phyloP scores from a whole-genome alignment of 139 green algal genomes.

The Tetradesmus lagerheimii region DNA sequence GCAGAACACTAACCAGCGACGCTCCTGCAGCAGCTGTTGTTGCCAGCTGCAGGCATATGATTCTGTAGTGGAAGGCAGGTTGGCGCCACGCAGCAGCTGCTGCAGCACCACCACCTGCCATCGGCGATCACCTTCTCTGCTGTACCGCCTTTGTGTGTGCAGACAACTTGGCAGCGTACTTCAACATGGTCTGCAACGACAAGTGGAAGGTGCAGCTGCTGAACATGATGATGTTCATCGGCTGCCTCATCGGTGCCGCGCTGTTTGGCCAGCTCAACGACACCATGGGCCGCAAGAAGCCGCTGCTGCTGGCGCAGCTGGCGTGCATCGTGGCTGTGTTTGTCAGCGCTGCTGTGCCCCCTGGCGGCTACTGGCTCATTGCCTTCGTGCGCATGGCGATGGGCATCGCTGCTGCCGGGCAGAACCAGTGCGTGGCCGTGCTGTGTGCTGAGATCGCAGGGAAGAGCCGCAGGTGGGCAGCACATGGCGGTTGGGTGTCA shows the following conservation, averaged over 20 bases:
- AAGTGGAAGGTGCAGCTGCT: constrained; percentile 52
- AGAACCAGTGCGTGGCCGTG: constrained; percentile 20
- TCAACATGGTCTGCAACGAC: constrained; percentile 68
- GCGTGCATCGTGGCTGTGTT: not conserved
- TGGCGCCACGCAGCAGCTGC: too few relatives aligned
- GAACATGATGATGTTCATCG: constrained; percentile 71
- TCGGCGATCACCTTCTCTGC: not conserved
- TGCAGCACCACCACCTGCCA: too few relatives aligned
- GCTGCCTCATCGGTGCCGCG: constrained; percentile 64
- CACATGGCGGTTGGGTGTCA: not conserved
- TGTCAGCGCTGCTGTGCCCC: not conserved
- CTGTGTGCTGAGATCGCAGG: constrained; percentile 21
- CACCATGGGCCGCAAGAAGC: constrained; percentile 15
- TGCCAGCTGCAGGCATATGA: too few relatives aligned
- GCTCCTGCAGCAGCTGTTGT: not conserved
- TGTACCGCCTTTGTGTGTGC: not conserved
- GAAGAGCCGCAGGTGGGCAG: not conserved
- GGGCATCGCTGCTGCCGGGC: constrained; percentile 5
- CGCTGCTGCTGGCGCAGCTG: not conserved
- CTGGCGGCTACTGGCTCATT: constrained; percentile 4
- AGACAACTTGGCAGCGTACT: constrained; percentile 63
- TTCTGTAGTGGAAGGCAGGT: too few relatives aligned
- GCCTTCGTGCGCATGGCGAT: not conserved
- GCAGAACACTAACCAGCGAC: not conserved
- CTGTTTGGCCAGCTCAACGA: constrained; percentile 51